Conservation (phyloP, 1,284 basidiomycete species). For the Anthracocystis panici-leucophaei region DNA sequence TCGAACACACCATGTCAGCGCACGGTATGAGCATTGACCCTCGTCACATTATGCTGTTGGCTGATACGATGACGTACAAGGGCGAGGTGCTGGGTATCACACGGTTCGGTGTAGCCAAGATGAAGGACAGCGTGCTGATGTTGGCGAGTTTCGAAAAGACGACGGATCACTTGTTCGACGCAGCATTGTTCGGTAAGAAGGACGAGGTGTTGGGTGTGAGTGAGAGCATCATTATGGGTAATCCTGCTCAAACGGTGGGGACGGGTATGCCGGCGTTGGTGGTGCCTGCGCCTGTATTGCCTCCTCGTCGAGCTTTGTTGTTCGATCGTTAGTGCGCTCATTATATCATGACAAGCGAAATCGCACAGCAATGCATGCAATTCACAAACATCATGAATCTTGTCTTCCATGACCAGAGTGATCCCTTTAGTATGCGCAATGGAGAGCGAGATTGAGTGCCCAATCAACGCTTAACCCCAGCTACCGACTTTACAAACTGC, state of each 20-base stretch:
- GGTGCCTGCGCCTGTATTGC: constrained; percentile 48
- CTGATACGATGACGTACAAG: constrained; percentile 99
- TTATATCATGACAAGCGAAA: neutral
- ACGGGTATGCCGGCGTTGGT: constrained; percentile 76
- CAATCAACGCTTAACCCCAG: neutral
- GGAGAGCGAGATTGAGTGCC: no score
- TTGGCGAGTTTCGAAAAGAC: constrained; percentile 99
- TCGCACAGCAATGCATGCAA: neutral
- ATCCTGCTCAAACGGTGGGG: constrained; percentile 93
- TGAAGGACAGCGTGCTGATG: constrained; percentile 99
- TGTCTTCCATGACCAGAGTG: neutral
- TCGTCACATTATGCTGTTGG: constrained; percentile 97
- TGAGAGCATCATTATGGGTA: constrained; percentile 99
- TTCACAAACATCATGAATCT: neutral
- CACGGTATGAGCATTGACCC: constrained; percentile 99
- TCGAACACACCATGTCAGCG: constrained; percentile 95
- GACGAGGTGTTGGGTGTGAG: constrained; percentile 96
- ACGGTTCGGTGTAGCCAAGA: constrained; percentile 99
- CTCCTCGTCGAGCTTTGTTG: constrained; percentile 51
- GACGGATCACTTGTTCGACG: constrained; percentile 98
- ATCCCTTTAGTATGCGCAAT: no score
- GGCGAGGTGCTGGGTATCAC: constrained; percentile 99
- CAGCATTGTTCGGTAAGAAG: constrained; percentile 93
- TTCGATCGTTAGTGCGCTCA: constrained; percentile 48
- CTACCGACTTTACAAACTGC: constrained; percentile 15